A percentile compares a stretch with the other conserved stretches of the same genome.
Evolutionary conservation across 2,329 filamentous ascomycete species (phyloP).

Genomic region (Colletotrichum sojae): DNA sequence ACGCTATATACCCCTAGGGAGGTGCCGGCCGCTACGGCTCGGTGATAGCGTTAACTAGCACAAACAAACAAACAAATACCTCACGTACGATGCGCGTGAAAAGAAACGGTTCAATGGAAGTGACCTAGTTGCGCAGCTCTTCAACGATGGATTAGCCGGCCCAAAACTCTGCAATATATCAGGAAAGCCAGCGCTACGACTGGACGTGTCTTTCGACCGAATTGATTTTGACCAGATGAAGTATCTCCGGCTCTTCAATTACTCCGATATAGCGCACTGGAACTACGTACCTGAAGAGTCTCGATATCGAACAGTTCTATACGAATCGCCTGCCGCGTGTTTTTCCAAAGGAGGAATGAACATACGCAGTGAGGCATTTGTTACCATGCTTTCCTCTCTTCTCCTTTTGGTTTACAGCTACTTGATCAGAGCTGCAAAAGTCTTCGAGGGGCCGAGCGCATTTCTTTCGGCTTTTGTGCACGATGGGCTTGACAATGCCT

Average conservation of each 20-base stretch:
- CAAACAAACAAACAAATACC: too few relatives aligned
- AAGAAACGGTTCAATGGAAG: too few relatives aligned
- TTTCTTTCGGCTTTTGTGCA: background rate
- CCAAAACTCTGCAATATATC: background rate
- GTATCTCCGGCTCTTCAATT: background rate
- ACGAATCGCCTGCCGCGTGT: constrained; percentile 6
- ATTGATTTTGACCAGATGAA: background rate
- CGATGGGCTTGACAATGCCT: background rate
- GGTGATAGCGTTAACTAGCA: too few relatives aligned
- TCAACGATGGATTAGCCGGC: background rate
- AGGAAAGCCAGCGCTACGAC: background rate
- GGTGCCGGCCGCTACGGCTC: too few relatives aligned
- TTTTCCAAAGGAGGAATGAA: background rate
- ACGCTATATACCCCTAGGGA: too few relatives aligned
- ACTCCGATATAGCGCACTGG: background rate
- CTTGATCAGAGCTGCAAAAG: background rate
- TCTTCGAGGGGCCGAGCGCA: background rate
- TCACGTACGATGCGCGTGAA: too few relatives aligned
- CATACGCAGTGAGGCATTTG: background rate
- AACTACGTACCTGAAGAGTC: background rate
- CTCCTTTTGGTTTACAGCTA: background rate
- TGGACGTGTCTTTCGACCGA: background rate
- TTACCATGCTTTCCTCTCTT: constrained; percentile 11
- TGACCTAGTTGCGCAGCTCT: background rate
- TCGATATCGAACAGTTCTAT: background rate